Conservation (phyloP, 2,329 filamentous ascomycete species). For the Ascochyta rabiei region DNA sequence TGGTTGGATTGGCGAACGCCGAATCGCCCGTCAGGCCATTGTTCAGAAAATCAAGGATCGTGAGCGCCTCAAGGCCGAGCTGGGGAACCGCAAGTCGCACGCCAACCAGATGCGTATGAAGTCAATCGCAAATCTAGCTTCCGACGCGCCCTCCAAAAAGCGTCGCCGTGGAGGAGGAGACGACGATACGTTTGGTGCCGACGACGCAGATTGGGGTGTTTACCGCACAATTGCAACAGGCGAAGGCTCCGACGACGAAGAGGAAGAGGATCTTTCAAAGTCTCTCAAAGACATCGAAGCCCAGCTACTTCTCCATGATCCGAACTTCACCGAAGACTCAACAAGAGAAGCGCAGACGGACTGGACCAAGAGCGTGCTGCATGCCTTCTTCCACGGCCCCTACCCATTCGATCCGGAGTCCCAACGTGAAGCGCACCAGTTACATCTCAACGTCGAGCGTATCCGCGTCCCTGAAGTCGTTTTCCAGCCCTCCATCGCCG, state of each 20-base stretch:
- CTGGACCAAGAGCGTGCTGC: conserved; percentile 90
- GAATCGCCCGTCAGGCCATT: conserved; percentile 72
- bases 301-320: conserved; percentile 85
- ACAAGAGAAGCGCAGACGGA: conserved; percentile 91
- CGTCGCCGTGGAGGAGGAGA: conserved; percentile 83
- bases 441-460: conserved; percentile 95
- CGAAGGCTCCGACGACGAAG: conserved; percentile 81
- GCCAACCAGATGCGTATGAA: conserved; percentile 99
- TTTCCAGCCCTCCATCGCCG: conserved; percentile 90
- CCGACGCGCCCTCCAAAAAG: conserved; percentile 83
- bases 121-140: conserved; percentile 92
- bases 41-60: conserved; percentile 89
- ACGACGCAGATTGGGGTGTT: conserved; percentile 97
- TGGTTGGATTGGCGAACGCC: conserved; percentile 82
- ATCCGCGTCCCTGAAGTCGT: conserved; percentile 93
- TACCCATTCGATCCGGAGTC: conserved; percentile 82
- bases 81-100: conserved; percentile 94
- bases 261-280: conserved; percentile 83
- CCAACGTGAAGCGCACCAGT: conserved; percentile 80
- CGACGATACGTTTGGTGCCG: conserved; percentile 94
- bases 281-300: conserved; percentile 78
- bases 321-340: conserved; percentile 87
- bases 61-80: conserved; percentile 88
- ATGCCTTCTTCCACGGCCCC: conserved; percentile 87
- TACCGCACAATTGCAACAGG: conserved; percentile 92